Conservation (phyloP, 2,329 filamentous ascomycete species). For the Acephala macrosclerotiorum region DNA sequence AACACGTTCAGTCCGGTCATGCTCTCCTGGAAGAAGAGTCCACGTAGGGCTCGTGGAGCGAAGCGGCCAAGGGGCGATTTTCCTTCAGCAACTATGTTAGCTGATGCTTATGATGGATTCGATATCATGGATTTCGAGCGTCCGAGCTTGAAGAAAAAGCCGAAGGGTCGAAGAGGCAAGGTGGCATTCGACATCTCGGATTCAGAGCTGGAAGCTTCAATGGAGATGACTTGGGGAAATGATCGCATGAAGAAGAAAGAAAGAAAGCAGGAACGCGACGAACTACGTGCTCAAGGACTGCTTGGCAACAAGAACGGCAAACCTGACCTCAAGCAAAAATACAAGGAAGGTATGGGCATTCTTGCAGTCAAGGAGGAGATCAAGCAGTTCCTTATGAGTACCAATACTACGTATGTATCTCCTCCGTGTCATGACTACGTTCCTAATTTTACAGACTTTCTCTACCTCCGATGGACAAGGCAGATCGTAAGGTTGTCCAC, state of each 20-base stretch:
- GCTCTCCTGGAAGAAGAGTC: conserved; percentile 29
- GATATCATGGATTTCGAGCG: conserved; percentile 86
- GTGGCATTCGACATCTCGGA: conserved; percentile 65
- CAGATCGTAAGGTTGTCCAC: conserved; percentile 80
- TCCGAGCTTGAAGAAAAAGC: conserved; percentile 69
- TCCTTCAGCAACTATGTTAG: conserved; percentile 61
- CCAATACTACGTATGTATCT: conserved; percentile 65
- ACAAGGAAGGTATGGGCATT: conserved; percentile 74
- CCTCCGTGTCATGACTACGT: neutral
- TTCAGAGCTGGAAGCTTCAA: conserved; percentile 67
- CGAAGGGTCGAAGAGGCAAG: conserved; percentile 66
- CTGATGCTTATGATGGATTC: conserved; percentile 67
- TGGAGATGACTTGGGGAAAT: conserved; percentile 68
- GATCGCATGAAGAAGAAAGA: conserved; percentile 76
- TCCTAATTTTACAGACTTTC: conserved; percentile 60
- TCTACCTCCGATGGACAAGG: conserved; percentile 85
- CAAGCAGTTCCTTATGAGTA: conserved; percentile 70
- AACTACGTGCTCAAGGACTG: conserved; percentile 69
- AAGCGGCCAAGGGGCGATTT: conserved; percentile 49
- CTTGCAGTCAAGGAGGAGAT: conserved; percentile 78
- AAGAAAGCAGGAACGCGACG: conserved; percentile 74
- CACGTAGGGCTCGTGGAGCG: conserved; percentile 32
- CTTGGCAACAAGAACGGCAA: conserved; percentile 64
- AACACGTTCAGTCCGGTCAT: conserved; percentile 23
- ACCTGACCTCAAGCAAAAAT: conserved; percentile 70